Percentiles rank a stretch among this genome's conserved stretches.
Conservation (phyloP, 148 eudicot genomes). For the Fagopyrum esculentum region DNA sequence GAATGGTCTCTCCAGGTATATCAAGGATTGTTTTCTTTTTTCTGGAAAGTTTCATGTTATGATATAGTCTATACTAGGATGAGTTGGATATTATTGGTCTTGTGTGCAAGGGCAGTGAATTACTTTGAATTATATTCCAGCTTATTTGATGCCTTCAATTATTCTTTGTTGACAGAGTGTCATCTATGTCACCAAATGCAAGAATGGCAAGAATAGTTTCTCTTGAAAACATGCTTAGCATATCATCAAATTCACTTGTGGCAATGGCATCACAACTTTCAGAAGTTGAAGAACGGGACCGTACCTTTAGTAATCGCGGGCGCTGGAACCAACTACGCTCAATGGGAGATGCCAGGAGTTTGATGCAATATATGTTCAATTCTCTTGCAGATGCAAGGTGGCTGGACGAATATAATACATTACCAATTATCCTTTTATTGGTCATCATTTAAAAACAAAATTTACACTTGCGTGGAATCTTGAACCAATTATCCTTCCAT, state of each 20-base stretch:
- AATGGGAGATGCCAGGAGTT: slow-evolving; percentile 89
- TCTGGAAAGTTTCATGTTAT: slow-evolving; percentile 22
- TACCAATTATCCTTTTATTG: background rate
- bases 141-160: slow-evolving; percentile 4
- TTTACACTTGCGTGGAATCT: background rate
- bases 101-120: background rate
- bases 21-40: background rate
- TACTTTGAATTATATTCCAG: background rate
- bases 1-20: slow-evolving; percentile 79
- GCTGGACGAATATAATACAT: background rate
- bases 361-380: slow-evolving; percentile 87
- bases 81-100: slow-evolving; percentile 18
- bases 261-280: slow-evolving; percentile 99
- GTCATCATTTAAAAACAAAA: background rate
- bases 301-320: slow-evolving; percentile 68
- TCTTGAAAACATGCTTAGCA: slow-evolving; percentile 85
- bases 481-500: background rate
- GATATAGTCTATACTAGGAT: slow-evolving; percentile 18
- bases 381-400: slow-evolving; percentile 83
- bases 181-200: slow-evolving; percentile 89
- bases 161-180: slow-evolving; percentile 53
- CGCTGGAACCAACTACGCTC: slow-evolving; percentile 95
- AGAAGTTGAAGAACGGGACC: slow-evolving; percentile 97
- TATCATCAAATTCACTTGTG: slow-evolving; percentile 91
- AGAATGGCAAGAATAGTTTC: slow-evolving; percentile 95